Conservation (phyloP, 345 rosid species). For the Gossypium thurberi region DNA sequence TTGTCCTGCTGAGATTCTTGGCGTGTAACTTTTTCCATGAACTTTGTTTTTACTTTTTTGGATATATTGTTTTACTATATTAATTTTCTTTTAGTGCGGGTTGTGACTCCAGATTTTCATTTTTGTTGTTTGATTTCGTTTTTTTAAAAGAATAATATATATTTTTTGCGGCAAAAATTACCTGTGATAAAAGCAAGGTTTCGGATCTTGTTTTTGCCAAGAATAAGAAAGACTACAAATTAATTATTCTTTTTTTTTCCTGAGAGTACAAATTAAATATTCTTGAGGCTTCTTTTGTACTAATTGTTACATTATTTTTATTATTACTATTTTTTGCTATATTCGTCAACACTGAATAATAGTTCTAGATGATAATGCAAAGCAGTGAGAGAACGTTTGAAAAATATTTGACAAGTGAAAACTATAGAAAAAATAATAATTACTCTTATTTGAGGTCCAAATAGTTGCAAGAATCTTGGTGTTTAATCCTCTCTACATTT, state of each 20-base stretch:
- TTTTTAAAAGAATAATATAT: background rate
- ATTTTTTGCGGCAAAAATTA: background rate
- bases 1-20: background rate
- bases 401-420: background rate
- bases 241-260: background rate
- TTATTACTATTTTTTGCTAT: background rate
- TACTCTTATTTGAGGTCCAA: background rate
- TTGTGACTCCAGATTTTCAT: background rate
- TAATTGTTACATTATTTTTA: background rate
- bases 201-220: background rate
- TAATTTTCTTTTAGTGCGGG: background rate
- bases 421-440: background rate
- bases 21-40: background rate
- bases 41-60: background rate
- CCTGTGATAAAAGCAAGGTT: background rate
- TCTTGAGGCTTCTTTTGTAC: background rate
- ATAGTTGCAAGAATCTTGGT: background rate
- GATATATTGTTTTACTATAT: background rate
- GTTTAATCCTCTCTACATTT: background rate
- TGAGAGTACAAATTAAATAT: background rate
- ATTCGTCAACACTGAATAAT: background rate
- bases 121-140: background rate
- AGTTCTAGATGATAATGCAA: background rate
- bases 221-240: background rate
- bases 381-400: background rate